Evolutionary conservation across 176 grass and related monocot genomes (phyloP).

Genomic region (barley (Hordeum vulgare)): MorexV3_pseudomolecules_assembly NC_058520.1:585934410-585934909

Average conservation of each 20-base stretch:
- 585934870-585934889: constrained; percentile 86
- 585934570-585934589: constrained; percentile 87
- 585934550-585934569: constrained; percentile 73
- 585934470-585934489: constrained; percentile 43
- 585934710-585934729: too few species aligned
- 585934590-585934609: constrained; percentile 87
- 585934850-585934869: constrained; percentile 77
- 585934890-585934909: constrained; percentile 73
- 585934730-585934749: background rate
- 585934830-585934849: constrained; percentile 57
- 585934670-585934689: background rate
- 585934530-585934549: constrained; percentile 71
- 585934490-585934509: constrained; percentile 77
- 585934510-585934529: constrained; percentile 73
- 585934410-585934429: background rate
- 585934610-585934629: constrained; percentile 54
- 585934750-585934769: background rate
- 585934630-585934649: constrained; percentile 50
- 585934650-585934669: constrained; percentile 40
- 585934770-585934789: background rate
- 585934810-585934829: constrained; percentile 35
- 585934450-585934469: constrained; percentile 45
- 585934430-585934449: constrained; percentile 74
- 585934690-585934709: too few species aligned
- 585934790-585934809: background rate